phyloP scores from a whole-genome alignment of 495 filamentous ascomycete genomes.

The Podospora comata region DNA sequence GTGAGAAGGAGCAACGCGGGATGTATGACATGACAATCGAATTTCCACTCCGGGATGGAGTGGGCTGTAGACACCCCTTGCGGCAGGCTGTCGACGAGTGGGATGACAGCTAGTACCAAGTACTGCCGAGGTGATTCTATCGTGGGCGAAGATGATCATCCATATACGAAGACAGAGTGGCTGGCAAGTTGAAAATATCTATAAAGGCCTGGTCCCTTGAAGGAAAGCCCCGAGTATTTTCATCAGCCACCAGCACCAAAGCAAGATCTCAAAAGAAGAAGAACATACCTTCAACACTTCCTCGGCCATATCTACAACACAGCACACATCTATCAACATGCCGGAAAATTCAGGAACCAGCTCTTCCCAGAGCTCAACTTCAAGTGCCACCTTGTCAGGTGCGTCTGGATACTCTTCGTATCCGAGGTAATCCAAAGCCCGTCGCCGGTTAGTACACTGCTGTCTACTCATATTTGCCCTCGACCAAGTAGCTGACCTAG shows the following conservation, averaged over 20 bases:
- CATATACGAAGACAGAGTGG: neutral
- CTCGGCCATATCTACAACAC: neutral
- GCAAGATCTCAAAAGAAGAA: neutral
- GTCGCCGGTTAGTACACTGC: neutral
- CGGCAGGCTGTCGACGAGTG: neutral
- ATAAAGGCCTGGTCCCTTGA: neutral
- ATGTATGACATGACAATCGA: slow-evolving; percentile 4
- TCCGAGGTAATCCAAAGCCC: neutral
- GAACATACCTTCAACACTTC: neutral
- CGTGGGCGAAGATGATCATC: neutral
- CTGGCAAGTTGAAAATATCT: neutral
- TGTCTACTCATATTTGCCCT: neutral
- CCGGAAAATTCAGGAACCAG: neutral
- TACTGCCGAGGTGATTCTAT: neutral
- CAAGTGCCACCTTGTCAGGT: neutral
- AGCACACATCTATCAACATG: neutral
- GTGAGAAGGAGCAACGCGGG: slow-evolving; percentile 5
- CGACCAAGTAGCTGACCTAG: neutral
- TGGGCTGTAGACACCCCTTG: neutral
- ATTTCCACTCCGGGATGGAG: neutral
- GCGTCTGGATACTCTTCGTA: neutral
- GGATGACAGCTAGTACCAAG: neutral
- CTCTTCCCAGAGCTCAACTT: neutral
- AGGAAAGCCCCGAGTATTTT: neutral
- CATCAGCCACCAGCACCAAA: neutral